These are phyloP conservation scores for Fusarium austroafricanum DNA, from an alignment of 2,329 filamentous ascomycete genomes.

Conservation along the genomic window DNA sequence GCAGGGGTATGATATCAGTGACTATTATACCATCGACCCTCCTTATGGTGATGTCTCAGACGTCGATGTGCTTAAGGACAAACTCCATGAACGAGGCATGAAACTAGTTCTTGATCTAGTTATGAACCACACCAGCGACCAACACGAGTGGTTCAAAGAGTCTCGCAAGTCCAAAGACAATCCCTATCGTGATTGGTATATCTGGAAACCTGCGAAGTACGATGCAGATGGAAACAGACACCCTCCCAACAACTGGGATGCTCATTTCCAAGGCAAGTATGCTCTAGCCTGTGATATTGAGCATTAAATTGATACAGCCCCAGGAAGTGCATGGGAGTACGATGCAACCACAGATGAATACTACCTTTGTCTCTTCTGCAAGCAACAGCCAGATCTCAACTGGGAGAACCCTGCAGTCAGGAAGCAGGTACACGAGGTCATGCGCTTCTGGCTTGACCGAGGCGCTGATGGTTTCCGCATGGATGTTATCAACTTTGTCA, in stretches of 20 bases:
- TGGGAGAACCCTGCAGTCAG: constrained; percentile 77
- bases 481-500: constrained; percentile 76
- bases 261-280: constrained; percentile 53
- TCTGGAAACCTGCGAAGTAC: constrained; percentile 71
- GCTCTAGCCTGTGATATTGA: background rate
- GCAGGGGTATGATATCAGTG: constrained; percentile 74
- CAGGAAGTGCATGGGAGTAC: constrained; percentile 61
- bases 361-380: constrained; percentile 76
- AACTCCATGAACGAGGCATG: constrained; percentile 72
- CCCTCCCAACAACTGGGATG: constrained; percentile 70
- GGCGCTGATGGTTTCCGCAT: constrained; percentile 75
- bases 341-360: constrained; percentile 62
- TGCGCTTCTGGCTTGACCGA: constrained; percentile 79
- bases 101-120: constrained; percentile 79
- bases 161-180: constrained; percentile 65
- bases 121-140: constrained; percentile 74
- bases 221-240: constrained; percentile 67
- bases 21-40: constrained; percentile 74
- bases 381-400: constrained; percentile 80
- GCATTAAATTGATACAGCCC: background rate
- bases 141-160: constrained; percentile 70
- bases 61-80: constrained; percentile 71
- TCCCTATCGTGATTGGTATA: constrained; percentile 70
- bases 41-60: constrained; percentile 76
- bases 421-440: constrained; percentile 73